phyloP scores from a whole-genome alignment of 106 monocot genomes.

The Platanthera zijinensis region DNA sequence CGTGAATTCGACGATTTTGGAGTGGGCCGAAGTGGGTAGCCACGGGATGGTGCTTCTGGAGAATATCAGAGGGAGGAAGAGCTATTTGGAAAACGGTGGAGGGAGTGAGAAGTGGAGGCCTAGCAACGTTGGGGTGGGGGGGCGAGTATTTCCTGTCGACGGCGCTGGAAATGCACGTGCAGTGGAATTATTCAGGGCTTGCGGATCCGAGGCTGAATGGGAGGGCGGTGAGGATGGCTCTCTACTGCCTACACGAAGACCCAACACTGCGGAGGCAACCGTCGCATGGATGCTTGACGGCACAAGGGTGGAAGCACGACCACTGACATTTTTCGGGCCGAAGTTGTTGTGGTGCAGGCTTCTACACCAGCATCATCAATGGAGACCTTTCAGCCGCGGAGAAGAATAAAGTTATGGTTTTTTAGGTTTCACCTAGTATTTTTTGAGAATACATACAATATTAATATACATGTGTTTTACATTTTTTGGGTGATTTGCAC shows the following conservation, averaged over 20 bases:
- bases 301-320: conserved; percentile 20
- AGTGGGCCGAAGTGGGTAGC: conserved; percentile 78
- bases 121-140: not conserved
- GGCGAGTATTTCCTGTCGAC: conserved; percentile 51
- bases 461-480: no score
- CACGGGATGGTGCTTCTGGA: conserved; percentile 93
- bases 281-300: conserved; percentile 37
- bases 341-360: no score
- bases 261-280: no score
- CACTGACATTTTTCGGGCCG: conserved; percentile 34
- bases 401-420: no score
- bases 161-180: no score
- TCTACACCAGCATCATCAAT: no score
- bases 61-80: conserved; percentile 74
- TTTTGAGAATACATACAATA: no score
- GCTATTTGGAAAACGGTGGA: conserved; percentile 5
- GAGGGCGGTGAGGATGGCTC: conserved; percentile 43
- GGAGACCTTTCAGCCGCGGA: no score
- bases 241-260: conserved; percentile 70
- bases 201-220: conserved; percentile 66
- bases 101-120: not conserved
- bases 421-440: no score
- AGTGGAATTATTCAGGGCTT: conserved; percentile 18
- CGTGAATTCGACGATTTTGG: conserved; percentile 74
- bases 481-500: no score